Conservation (phyloP, 768 basidiomycete species). For the Neoboletus magnificus region DNA sequence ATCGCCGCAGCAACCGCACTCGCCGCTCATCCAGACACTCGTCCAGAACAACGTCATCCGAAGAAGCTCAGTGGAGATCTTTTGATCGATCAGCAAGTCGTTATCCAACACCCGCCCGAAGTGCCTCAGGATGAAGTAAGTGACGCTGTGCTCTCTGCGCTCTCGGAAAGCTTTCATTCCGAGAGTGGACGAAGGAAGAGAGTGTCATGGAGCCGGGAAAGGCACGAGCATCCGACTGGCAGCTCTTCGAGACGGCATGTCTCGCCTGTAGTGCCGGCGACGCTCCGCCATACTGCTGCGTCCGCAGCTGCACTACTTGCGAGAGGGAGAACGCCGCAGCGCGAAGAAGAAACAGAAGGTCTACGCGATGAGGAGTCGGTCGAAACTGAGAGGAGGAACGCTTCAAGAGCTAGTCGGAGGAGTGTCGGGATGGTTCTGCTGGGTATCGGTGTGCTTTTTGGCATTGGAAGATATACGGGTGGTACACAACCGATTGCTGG, state of each 20-base stretch:
- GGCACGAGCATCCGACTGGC: slow-evolving; percentile 42
- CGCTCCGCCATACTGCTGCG: slow-evolving; percentile 30
- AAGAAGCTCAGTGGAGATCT: slow-evolving; percentile 28
- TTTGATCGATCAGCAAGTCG: slow-evolving; percentile 18
- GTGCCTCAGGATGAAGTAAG: slow-evolving; percentile 41
- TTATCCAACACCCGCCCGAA: slow-evolving; percentile 20
- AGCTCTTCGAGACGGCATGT: slow-evolving; percentile 42
- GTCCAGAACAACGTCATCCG: slow-evolving; percentile 31
- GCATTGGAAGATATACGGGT: slow-evolving; percentile 52
- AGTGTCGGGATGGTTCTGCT: slow-evolving; percentile 82
- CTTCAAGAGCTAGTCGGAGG: slow-evolving; percentile 64
- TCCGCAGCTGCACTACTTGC: slow-evolving; percentile 23
- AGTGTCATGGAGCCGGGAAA: slow-evolving; percentile 73
- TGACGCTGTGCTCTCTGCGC: slow-evolving; percentile 50
- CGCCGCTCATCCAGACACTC: slow-evolving; percentile 58
- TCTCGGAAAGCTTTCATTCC: slow-evolving; percentile 77
- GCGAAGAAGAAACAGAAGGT: slow-evolving; percentile 32
- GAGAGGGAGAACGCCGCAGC: slow-evolving; percentile 47
- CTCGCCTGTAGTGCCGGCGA: slow-evolving; percentile 31
- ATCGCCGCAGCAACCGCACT: slow-evolving; percentile 70
- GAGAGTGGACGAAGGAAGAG: slow-evolving; percentile 59
- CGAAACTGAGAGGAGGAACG: slow-evolving; percentile 28
- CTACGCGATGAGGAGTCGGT: slow-evolving; percentile 20
- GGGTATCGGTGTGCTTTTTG: slow-evolving; percentile 70
- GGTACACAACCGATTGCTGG: slow-evolving; percentile 27